Evolutionary conservation across 495 filamentous ascomycete species (phyloP), one percentile per base, ranked within the genome.

Genomic region (Lasiosphaeriaceae sp.): DNA sequence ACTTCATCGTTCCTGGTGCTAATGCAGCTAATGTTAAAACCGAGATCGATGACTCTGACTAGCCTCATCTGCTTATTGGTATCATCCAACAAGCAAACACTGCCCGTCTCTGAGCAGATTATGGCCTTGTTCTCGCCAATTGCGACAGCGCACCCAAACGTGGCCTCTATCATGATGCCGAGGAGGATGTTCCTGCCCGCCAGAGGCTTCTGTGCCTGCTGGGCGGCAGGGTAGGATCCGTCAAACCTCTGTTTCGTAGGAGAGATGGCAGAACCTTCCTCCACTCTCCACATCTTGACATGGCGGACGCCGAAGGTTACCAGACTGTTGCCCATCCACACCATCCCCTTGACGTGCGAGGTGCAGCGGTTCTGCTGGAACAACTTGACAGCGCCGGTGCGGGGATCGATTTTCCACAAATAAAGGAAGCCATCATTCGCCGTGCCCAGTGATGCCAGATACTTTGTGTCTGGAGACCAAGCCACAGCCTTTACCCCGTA

Each of bases 291-390:
- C 29, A 95, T 82, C 70, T 97, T 98, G 63, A 96, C 84, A 76
- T 97, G 92, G 50, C 94, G 84, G 45, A 92, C 88, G 17, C 94
- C 94, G 23, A 90, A 80, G 26, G 86, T 92, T 47, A 80, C 65
- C 48, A 77, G 61, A 55, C 65, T 76, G 51, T 66, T 73, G 17
- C 92, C 91, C 69, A 96, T 81, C 93, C 94, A 98, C 51, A 88
- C 84, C 80, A 96, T 93, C 26, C 85, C 83, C 39, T 85, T 87
- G 62, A 96, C 77, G 45, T 82, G 83, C 17, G 88, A 86, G 23
- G 91, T 97, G 73, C 94, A 97, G 69, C 94, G 92, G 67, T 96
- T 97, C 65, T 90, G 93, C 31, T 92, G 90, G 69, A 95, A 90
- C 41, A 98, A 75, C 65, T 79, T 90, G 20, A 90, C 88, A n/a